Base-by-base conservation (phyloP, 768 basidiomycete species). In the Coprinopsis strossmayeri region DNA sequence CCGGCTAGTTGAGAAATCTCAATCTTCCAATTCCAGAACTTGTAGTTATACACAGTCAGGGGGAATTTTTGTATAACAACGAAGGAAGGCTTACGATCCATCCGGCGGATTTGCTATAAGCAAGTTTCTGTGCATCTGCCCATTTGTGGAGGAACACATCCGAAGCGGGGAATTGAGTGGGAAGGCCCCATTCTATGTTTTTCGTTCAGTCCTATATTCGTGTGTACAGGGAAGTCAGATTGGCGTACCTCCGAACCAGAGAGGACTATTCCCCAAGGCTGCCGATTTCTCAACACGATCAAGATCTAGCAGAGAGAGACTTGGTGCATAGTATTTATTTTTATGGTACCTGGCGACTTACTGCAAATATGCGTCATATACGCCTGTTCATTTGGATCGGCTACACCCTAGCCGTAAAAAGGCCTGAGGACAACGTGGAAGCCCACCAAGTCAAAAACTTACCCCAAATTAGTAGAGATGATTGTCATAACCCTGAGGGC, bases 401-500 rank as follows among this genome's bases (percentile, higher is more conserved):
- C 85, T 9, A 89, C 85, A 47, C 86, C 86, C 82, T 86, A n/a
- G n/a, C n/a, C n/a, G 52, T 34, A 45, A 46, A 42, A 34, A 28
- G 24, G 30, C 7, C 30, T 7, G 15, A 32, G 7, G 15, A n/a
- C n/a, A n/a, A n/a, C n/a, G n/a, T n/a, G n/a, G n/a, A n/a, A n/a
- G n/a, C n/a, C n/a, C n/a, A n/a, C n/a, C n/a, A n/a, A n/a, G n/a
- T n/a, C n/a, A n/a, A n/a, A n/a, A n/a, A 24, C 42, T 18, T 17
- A 18, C 28, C 25, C 64, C 81, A 59, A 57, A 84, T 79, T 87
- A 88, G 60, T 89, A 91, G 13, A 91, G 59, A 63, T 90, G 88
- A 46, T 87, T 84, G 56, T 91, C 88, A 54, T 90, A 91, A 21
- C 66, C 68, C 55, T 85, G 83, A 11, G 86, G 83, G 1, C 88